Evolutionary conservation across 768 basidiomycete species (phyloP).

Genomic region (Pisolithus tinctorius): DNA sequence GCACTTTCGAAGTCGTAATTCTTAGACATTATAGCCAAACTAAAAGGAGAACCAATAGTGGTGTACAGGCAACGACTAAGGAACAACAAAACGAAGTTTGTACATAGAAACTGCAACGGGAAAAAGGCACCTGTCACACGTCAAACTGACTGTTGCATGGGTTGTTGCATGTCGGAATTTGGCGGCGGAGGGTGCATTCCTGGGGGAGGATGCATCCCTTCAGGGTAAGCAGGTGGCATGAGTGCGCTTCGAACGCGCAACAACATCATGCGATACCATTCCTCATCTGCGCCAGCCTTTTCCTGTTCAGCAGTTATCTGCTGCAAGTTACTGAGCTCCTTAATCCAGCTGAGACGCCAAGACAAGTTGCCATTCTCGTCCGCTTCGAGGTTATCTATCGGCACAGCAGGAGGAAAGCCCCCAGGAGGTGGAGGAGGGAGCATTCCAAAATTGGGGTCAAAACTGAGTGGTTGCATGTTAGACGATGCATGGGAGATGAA

Average conservation of each 20-base stretch:
- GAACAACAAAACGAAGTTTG: no score
- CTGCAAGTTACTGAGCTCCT: slow-evolving; percentile 70
- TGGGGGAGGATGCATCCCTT: slow-evolving; percentile 32
- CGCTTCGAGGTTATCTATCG: slow-evolving; percentile 65
- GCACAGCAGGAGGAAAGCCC: slow-evolving; percentile 38
- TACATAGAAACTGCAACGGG: no score
- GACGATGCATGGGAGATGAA: neutral
- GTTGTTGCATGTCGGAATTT: slow-evolving; percentile 25
- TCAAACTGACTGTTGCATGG: slow-evolving; percentile 19
- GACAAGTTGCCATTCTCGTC: slow-evolving; percentile 77
- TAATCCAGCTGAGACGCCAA: slow-evolving; percentile 76
- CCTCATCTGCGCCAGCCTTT: slow-evolving; percentile 73
- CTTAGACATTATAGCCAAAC: no score
- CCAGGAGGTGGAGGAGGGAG: slow-evolving; percentile 44
- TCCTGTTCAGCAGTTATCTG: slow-evolving; percentile 78
- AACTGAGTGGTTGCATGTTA: slow-evolving; percentile 35
- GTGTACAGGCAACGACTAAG: no score
- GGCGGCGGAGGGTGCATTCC: slow-evolving; percentile 31
- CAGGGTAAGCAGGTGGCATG: slow-evolving; percentile 41
- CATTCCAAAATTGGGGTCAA: slow-evolving; percentile 68
- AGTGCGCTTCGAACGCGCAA: slow-evolving; percentile 69
- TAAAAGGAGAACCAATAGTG: no score
- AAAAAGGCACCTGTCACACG: no score
- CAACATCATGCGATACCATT: slow-evolving; percentile 85
- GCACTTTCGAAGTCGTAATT: no score